These are phyloP conservation scores for Pyricularia pennisetigena DNA, from an alignment of 2,329 filamentous ascomycete species.

Conservation along the genomic window DNA sequence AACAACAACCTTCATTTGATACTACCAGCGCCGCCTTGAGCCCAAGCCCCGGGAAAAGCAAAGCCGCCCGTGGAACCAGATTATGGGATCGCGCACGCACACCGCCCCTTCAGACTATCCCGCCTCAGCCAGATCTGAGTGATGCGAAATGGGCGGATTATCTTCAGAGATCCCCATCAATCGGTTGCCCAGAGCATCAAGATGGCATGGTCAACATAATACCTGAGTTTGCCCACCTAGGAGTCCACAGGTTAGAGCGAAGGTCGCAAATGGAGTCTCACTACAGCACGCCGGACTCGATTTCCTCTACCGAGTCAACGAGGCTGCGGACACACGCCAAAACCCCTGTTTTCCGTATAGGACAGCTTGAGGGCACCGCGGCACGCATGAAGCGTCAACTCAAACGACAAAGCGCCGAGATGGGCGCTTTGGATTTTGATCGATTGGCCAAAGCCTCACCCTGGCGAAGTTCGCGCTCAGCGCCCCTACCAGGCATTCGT, in stretches of 20 bases:
- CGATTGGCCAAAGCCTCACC: conserved; percentile 28
- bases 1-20: background rate
- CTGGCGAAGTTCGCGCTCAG: conserved; percentile 17
- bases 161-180: background rate
- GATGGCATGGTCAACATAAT: conserved; percentile 10
- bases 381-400: conserved; percentile 4
- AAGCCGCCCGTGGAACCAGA: background rate
- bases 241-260: conserved; percentile 14
- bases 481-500: conserved; percentile 12
- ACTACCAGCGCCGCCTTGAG: conserved; percentile 5
- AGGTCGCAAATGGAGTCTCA: conserved; percentile 11
- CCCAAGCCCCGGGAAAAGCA: background rate
- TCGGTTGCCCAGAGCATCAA: conserved; percentile 7
- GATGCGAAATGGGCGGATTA: conserved; percentile 23
- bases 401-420: conserved; percentile 29
- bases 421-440: conserved; percentile 41
- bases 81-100: background rate
- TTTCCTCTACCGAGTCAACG: conserved; percentile 12
- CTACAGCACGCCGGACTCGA: conserved; percentile 7
- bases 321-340: conserved; percentile 36
- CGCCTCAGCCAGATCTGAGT: conserved; percentile 19
- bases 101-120: conserved; percentile 12
- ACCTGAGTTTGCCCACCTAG: conserved; percentile 27
- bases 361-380: conserved; percentile 32
- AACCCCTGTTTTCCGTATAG: conserved; percentile 38